Conservation (phyloP, 2,329 filamentous ascomycete species). For the Verticillium albo-atrum region DNA sequence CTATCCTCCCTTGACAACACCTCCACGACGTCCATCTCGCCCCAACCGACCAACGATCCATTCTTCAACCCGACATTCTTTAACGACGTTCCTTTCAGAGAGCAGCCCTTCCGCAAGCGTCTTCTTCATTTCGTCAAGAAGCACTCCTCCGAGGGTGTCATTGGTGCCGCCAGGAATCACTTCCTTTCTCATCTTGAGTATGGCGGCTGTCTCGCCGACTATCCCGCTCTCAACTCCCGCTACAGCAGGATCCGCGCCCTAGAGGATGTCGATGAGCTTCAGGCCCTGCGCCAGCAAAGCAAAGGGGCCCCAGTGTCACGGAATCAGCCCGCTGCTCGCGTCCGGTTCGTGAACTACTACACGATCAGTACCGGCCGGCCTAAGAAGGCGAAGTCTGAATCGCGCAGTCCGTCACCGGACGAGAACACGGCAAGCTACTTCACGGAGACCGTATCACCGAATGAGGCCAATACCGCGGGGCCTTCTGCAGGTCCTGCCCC, state of each 20-base stretch:
- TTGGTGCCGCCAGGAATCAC: constrained; percentile 67
- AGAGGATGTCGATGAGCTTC: constrained; percentile 63
- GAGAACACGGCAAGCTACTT: background rate
- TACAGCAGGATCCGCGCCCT: constrained; percentile 67
- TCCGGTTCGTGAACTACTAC: constrained; percentile 87
- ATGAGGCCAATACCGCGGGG: background rate
- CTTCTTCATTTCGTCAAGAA: constrained; percentile 77
- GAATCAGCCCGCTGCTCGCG: constrained; percentile 35
- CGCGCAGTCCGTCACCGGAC: background rate
- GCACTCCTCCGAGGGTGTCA: constrained; percentile 65
- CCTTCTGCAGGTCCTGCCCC: background rate
- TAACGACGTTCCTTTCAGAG: constrained; percentile 68
- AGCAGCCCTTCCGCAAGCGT: constrained; percentile 64
- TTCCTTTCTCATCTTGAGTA: constrained; percentile 81
- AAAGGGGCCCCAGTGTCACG: background rate
- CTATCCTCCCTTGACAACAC: constrained; percentile 1
- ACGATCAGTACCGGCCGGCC: constrained; percentile 74
- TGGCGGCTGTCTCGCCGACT: constrained; percentile 75
- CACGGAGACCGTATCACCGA: background rate
- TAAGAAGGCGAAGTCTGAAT: constrained; percentile 40
- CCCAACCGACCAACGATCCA: constrained; percentile 37
- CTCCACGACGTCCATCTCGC: constrained; percentile 2
- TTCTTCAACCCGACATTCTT: constrained; percentile 72
- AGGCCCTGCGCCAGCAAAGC: constrained; percentile 14
- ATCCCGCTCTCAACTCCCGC: constrained; percentile 60